These are phyloP conservation scores for Rhodotorula sphaerocarpa DNA, from an alignment of 768 basidiomycete genomes.

Conservation along the genomic window DNA sequence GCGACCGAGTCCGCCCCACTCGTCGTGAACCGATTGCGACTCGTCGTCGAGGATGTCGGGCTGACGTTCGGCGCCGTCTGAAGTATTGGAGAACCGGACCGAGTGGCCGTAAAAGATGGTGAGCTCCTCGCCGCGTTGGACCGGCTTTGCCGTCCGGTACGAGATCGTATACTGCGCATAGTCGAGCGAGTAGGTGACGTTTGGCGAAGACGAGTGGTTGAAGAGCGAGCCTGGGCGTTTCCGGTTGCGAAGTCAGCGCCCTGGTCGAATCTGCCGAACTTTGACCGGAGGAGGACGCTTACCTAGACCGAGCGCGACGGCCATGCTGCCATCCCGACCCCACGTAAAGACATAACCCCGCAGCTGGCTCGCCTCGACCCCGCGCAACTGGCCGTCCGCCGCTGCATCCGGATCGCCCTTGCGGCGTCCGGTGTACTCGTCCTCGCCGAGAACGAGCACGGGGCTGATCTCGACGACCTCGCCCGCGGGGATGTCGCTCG, in stretches of 20 bases:
- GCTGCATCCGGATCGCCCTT: background rate
- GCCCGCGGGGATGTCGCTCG: conserved; percentile 52
- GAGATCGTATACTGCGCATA: conserved; percentile 53
- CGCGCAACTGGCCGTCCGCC: conserved; percentile 32
- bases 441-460: conserved; percentile 62
- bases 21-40: conserved; percentile 17
- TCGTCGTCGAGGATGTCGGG: conserved; percentile 6
- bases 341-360: conserved; percentile 72
- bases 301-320: conserved; percentile 72
- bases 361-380: conserved; percentile 58
- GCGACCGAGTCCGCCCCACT: conserved; percentile 24
- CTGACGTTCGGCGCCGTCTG: conserved; percentile 53
- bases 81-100: conserved; percentile 26
- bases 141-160: conserved; percentile 53
- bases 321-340: conserved; percentile 57
- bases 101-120: conserved; percentile 65
- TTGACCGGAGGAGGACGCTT: no score
- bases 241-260: background rate
- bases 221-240: conserved; percentile 66
- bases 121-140: conserved; percentile 61
- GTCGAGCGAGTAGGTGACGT: conserved; percentile 60
- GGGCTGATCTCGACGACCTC: conserved; percentile 77
- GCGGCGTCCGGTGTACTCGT: conserved; percentile 55
- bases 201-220: conserved; percentile 62
- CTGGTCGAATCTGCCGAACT: no score